phyloP scores from a whole-genome alignment of 2,329 filamentous ascomycete species.

The Trichophaea hybrida region DNA sequence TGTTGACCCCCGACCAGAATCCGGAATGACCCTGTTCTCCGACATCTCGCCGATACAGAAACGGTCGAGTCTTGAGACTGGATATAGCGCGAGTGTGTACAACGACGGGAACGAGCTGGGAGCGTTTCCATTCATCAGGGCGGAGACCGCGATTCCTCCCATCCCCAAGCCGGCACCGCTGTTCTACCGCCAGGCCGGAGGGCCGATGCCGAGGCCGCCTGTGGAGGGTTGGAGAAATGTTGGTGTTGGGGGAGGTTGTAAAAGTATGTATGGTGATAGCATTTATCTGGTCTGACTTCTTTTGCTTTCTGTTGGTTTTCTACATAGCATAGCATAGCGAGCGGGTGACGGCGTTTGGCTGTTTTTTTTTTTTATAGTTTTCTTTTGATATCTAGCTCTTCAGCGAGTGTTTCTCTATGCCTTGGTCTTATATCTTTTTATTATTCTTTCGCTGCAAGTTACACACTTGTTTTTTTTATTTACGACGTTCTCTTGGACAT shows the following conservation, averaged over 20 bases:
- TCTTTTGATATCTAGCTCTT: not conserved
- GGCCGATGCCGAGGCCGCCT: not conserved
- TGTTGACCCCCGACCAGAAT: not conserved
- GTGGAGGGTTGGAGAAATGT: not conserved
- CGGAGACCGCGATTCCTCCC: not conserved
- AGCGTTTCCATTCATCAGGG: not conserved
- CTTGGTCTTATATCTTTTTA: not conserved
- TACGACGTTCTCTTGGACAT: not conserved
- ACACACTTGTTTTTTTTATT: not conserved
- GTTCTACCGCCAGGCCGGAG: not conserved
- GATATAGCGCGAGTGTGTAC: conserved; percentile 16
- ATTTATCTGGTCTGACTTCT: conserved; percentile 5
- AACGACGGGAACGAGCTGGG: not conserved
- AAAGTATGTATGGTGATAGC: not conserved
- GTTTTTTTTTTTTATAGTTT: not conserved
- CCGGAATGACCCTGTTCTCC: conserved; percentile 9
- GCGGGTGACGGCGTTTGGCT: not conserved
- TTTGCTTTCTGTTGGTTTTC: conserved; percentile 22
- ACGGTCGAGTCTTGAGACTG: conserved; percentile 9
- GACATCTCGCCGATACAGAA: not conserved
- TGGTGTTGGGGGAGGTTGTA: not conserved
- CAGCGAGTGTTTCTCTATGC: not conserved
- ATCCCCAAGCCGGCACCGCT: not conserved
- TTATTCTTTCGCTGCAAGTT: not conserved
- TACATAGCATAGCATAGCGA: not conserved